Base-by-base conservation (phyloP, 2,329 filamentous ascomycete genomes). In the Ascochyta fabae region DNA sequence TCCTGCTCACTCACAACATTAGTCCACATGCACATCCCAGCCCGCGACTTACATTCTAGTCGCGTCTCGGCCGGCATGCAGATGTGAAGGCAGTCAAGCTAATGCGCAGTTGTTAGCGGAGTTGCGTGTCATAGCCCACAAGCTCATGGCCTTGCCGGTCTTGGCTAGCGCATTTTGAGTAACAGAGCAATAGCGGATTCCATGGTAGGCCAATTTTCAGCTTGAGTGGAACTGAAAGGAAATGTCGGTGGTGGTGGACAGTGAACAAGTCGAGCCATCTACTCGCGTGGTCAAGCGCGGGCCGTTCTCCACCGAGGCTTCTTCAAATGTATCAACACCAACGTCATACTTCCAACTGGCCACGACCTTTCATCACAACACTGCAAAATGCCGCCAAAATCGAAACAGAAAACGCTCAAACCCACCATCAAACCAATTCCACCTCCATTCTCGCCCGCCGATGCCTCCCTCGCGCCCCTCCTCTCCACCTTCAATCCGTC, bases 401-500 rank as follows among this genome's bases (percentile, higher is more conserved):
- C 58, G 22, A 60, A 58, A 41, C 60, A 66, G 41, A 62, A 64
- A 44, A 52, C 58, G 9, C 40, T 48, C n/a, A 65, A 64, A 56
- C 7, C 57, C 10, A 29, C 59, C 15, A 56, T 54, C 22, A 55
- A 55, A 36, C 34, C 58, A 9, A 44, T 56, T 7, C 60, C 34
- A 44, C 62, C 48, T 36, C 48, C 42, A 2, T 56, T 56, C 49
- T 70, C 41, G 64, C 80, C 80, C 56, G 86, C 86, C 0, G 85
- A 90, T 0, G 74, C 84, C 44, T 80, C 82, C 29, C 83, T 96
- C 49, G 67, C 81, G 46, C 83, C 87, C 10, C 88, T 96, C 72
- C 82, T 90, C 69, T 78, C 83, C 33, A 83, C 81, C 39, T 86
- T 96, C 56, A 83, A 86, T 55, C 80, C 84, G 52, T 78, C 84